Conservation (phyloP, 257 asterid species). For the Solanum ahanhuiri region DNA sequence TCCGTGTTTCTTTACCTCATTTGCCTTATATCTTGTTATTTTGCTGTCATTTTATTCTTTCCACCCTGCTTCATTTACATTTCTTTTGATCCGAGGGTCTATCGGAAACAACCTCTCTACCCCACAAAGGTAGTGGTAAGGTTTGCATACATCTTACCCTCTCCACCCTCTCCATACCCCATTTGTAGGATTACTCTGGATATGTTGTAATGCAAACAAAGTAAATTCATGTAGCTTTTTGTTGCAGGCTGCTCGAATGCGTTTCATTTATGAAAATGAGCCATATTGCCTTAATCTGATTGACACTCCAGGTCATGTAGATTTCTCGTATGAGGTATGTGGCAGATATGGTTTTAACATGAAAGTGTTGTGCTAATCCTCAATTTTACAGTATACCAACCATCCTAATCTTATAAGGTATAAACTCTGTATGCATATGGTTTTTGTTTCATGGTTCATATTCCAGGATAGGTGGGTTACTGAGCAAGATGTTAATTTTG, state of each 20-base stretch:
- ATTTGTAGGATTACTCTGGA: background rate
- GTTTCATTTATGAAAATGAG: slow-evolving; percentile 49
- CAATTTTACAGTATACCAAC: background rate
- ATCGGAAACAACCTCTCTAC: background rate
- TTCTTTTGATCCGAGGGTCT: background rate
- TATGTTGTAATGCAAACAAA: background rate
- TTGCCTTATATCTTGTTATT: background rate
- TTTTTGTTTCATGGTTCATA: background rate
- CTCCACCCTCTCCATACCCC: background rate
- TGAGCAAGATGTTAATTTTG: background rate
- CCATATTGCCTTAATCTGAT: slow-evolving; percentile 93
- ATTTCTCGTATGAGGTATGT: slow-evolving; percentile 98
- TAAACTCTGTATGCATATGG: background rate
- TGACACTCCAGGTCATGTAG: slow-evolving; percentile 98
- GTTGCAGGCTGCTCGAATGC: slow-evolving; percentile 95
- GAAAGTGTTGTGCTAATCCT: background rate
- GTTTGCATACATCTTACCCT: background rate
- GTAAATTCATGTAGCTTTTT: slow-evolving; percentile 4
- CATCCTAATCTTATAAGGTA: background rate
- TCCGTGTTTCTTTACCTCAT: background rate
- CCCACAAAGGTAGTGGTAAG: background rate
- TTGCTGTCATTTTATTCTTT: background rate
- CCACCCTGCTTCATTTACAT: background rate
- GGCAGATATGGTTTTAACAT: background rate
- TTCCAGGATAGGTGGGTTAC: background rate